phyloP scores from a whole-genome alignment of 164 flowering plant species.

The Santalum album region DNA sequence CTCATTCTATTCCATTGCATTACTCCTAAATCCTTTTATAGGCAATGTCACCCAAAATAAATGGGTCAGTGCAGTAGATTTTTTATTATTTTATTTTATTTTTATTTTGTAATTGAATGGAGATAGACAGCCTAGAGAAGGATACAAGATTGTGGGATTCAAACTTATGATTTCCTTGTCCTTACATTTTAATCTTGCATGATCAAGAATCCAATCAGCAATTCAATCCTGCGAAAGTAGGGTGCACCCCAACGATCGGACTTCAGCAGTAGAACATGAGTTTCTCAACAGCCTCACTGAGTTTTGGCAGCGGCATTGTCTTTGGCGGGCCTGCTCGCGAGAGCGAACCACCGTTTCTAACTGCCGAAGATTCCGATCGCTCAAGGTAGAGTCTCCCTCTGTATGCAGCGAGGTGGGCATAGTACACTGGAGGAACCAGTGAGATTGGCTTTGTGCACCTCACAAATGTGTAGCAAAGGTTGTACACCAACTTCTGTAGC shows the following conservation, averaged over 20 bases:
- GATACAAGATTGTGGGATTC: too few relatives aligned
- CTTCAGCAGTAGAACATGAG: constrained; percentile 85
- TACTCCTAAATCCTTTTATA: too few relatives aligned
- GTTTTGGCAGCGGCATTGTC: constrained; percentile 61
- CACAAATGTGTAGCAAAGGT: constrained; percentile 75
- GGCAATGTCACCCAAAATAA: too few relatives aligned
- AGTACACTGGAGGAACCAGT: constrained; percentile 87
- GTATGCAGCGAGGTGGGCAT: constrained; percentile 92
- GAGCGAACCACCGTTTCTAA: constrained; percentile 17
- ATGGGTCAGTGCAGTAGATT: too few relatives aligned
- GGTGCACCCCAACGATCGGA: not conserved
- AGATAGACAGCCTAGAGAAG: too few relatives aligned
- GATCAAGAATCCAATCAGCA: not conserved
- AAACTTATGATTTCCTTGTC: too few relatives aligned
- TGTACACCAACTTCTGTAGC: constrained; percentile 68
- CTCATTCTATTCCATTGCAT: too few relatives aligned
- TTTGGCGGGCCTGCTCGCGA: constrained; percentile 64
- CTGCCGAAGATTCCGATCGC: constrained; percentile 32
- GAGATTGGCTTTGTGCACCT: constrained; percentile 94
- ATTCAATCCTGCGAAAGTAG: not conserved
- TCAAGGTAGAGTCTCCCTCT: constrained; percentile 90
- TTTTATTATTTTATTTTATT: too few relatives aligned
- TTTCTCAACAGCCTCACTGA: constrained; percentile 62
- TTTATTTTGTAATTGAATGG: too few relatives aligned
- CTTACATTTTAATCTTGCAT: too few relatives aligned